Evolutionary conservation across 495 filamentous ascomycete species (phyloP), one percentile per base, ranked within the genome.

Genomic region (Hypoxylon fragiforme): DNA sequence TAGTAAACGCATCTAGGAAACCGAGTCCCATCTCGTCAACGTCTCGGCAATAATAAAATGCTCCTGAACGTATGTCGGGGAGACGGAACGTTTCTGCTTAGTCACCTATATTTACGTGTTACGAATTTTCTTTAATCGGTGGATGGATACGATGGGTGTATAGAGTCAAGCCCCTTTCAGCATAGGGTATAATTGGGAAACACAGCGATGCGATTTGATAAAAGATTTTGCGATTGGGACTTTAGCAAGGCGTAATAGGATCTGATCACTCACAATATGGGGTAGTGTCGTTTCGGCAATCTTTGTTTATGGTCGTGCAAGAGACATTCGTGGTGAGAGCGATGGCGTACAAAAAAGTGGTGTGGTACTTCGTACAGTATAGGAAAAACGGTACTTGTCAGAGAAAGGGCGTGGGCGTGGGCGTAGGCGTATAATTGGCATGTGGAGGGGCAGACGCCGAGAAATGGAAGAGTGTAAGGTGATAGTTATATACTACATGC

Each of bases 1-100:
- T 81, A 49, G 76, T 77, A 7, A 61, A 72, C 30, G 66, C 64
- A 38, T 47, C 60, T n/a, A 50, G 42, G 20, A 63, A 64, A 44
- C 47, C 52, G 22, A 61, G 50, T 16, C 46, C 57, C 15, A 52
- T 44, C 19, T 59, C 64, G 28, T 54, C 54, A n/a, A 20, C 21
- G 13, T 62, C 57, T 13, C 42, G 48, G 46, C 61, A 44, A n/a
- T n/a, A n/a, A n/a, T n/a, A n/a, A n/a, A n/a, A n/a, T n/a, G n/a
- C 34, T 52, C 49, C 42, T 38, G 15, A 54, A 15, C 30, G 12
- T n/a, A n/a, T n/a, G n/a, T n/a, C 36, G 2, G 24, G 30, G 40
- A 15, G 34, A 13, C 9, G 3, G 13, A 37, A 13, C 34, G 9
- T 13, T 3, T 4, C 34, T 16, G 34, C 2, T 37, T n/a, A 7